These are phyloP conservation scores for Candida neerlandica DNA, from an alignment of 1,139 yeast genomes.

Conservation along the genomic window DNA sequence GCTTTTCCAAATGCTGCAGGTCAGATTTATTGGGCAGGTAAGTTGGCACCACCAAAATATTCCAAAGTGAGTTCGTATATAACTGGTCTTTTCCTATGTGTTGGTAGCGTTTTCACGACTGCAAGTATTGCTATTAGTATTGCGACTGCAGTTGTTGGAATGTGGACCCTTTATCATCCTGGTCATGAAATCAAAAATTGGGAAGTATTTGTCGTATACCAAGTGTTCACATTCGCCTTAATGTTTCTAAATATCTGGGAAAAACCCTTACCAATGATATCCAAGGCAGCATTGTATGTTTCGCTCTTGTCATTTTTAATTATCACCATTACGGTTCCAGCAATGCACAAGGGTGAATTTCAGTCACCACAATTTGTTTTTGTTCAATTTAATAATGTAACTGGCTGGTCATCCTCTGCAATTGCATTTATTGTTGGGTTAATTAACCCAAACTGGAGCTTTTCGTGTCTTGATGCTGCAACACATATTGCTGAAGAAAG, in stretches of 20 bases:
- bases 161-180: slow-evolving; percentile 52
- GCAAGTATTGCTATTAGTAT: slow-evolving; percentile 56
- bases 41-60: slow-evolving; percentile 51
- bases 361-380: slow-evolving; percentile 63
- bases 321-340: slow-evolving; percentile 58
- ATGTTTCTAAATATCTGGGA: slow-evolving; percentile 60
- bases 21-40: slow-evolving; percentile 63
- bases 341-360: slow-evolving; percentile 52
- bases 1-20: slow-evolving; percentile 69
- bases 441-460: slow-evolving; percentile 70
- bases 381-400: slow-evolving; percentile 58
- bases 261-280: slow-evolving; percentile 54
- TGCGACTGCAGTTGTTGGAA: slow-evolving; percentile 52
- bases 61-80: slow-evolving; percentile 50
- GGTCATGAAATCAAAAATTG: slow-evolving; percentile 50
- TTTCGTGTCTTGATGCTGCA: slow-evolving; percentile 69
- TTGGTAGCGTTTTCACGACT: slow-evolving; percentile 57
- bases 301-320: slow-evolving; percentile 56
- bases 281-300: slow-evolving; percentile 54
- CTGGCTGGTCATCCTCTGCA: slow-evolving; percentile 64
- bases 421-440: slow-evolving; percentile 70
- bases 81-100: slow-evolving; percentile 59
- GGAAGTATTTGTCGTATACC: slow-evolving; percentile 62
- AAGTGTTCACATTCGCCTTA: slow-evolving; percentile 38
- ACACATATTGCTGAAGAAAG: slow-evolving; percentile 74